phyloP scores from a whole-genome alignment of 164 flowering plant species.

The Annona cherimola region DNA sequence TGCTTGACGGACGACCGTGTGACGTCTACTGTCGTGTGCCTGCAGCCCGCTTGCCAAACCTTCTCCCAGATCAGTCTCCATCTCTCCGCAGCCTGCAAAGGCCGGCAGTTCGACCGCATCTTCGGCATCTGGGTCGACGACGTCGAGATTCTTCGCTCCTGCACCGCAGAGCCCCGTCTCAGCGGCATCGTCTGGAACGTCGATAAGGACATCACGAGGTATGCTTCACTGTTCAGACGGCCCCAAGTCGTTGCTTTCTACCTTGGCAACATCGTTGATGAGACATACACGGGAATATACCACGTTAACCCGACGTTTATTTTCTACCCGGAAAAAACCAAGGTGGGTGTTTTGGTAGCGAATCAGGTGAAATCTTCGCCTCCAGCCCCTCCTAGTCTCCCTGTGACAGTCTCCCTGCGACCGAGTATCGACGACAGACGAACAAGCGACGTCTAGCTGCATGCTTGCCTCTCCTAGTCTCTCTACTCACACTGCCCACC shows the following conservation, averaged over 20 bases:
- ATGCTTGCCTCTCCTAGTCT: too few relatives aligned
- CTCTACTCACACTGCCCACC: too few relatives aligned
- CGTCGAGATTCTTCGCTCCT: constrained; percentile 83
- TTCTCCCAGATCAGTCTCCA: constrained; percentile 71
- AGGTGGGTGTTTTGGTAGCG: not conserved
- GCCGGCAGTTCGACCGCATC: constrained; percentile 82
- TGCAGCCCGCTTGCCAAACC: constrained; percentile 25
- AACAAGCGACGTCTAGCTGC: too few relatives aligned
- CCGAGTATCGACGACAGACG: too few relatives aligned
- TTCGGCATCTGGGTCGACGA: constrained; percentile 94
- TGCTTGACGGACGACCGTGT: too few relatives aligned
- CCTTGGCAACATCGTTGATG: constrained; percentile 55
- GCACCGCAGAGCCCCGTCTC: constrained; percentile 80
- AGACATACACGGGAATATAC: constrained; percentile 73
- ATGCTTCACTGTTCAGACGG: constrained; percentile 47
- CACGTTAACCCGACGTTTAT: constrained; percentile 55
- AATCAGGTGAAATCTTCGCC: too few relatives aligned
- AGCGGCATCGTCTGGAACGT: constrained; percentile 80
- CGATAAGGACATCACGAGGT: constrained; percentile 80
- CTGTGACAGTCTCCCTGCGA: too few relatives aligned
- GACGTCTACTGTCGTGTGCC: too few relatives aligned
- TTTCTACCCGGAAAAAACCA: constrained; percentile 50
- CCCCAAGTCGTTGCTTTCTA: constrained; percentile 61
- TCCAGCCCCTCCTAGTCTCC: too few relatives aligned
- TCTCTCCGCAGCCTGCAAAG: constrained; percentile 67